A percentile compares a stretch with the other conserved stretches of the same genome.
Conservation (phyloP, 139 green algal species). For the Coccomyxa sp. region DNA sequence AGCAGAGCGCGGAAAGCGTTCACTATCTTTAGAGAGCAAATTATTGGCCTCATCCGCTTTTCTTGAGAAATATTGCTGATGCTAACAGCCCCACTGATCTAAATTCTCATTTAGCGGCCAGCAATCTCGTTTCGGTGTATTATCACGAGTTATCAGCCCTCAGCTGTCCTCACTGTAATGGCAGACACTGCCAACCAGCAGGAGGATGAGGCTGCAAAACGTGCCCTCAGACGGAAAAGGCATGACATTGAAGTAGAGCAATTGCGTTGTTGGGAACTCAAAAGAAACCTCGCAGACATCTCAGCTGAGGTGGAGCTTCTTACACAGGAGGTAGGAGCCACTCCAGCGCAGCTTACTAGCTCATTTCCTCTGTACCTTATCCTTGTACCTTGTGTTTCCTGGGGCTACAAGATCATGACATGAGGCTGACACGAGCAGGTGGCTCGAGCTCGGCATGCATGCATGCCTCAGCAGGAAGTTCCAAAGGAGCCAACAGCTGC, state of each 20-base stretch:
- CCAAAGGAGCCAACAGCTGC: constrained; percentile 4
- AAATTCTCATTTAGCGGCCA: too few relatives aligned
- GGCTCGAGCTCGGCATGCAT: not conserved
- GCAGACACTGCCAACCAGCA: not conserved
- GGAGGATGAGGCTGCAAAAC: not conserved
- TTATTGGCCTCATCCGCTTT: too few relatives aligned
- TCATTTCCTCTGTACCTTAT: not conserved
- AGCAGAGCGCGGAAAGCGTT: too few relatives aligned
- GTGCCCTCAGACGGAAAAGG: constrained; percentile 16
- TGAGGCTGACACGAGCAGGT: not conserved
- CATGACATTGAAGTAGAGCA: constrained; percentile 12
- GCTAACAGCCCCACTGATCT: too few relatives aligned
- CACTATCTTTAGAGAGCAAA: too few relatives aligned
- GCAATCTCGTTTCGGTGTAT: too few relatives aligned
- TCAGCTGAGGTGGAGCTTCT: constrained; percentile 37
- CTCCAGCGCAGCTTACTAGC: not conserved
- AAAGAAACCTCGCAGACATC: constrained; percentile 32
- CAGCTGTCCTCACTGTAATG: not conserved
- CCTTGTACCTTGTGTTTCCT: not conserved
- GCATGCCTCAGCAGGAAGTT: not conserved
- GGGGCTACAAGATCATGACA: not conserved
- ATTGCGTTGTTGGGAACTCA: constrained; percentile 28
- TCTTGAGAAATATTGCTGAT: too few relatives aligned
- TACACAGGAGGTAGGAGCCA: constrained; percentile 22
- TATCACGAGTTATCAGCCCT: not conserved